Percentiles rank a stretch among this genome's conserved stretches.
Conservation (phyloP, 2,329 filamentous ascomycete genomes). For the Arthrobotrys sinensis region DNA sequence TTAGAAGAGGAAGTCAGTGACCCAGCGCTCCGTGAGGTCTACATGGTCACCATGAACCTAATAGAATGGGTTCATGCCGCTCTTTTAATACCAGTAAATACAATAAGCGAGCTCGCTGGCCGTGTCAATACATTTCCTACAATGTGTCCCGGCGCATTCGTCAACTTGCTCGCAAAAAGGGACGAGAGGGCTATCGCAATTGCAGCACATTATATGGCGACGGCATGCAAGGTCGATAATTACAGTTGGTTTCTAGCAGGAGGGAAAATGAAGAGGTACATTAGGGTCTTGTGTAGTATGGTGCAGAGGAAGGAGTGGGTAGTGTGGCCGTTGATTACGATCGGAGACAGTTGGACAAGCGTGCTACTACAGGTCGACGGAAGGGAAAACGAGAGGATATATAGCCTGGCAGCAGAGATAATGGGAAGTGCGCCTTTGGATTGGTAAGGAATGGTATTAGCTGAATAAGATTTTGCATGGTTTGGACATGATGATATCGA, state of each 20-base stretch:
- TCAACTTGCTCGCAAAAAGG: slow-evolving; percentile 34
- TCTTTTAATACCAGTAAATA: slow-evolving; percentile 28
- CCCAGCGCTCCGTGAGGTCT: slow-evolving; percentile 35
- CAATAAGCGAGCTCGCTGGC: slow-evolving; percentile 37
- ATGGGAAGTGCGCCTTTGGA: slow-evolving; percentile 11
- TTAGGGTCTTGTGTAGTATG: slow-evolving; percentile 56
- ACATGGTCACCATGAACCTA: slow-evolving; percentile 42
- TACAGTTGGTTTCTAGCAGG: slow-evolving; percentile 59
- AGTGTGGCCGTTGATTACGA: slow-evolving; percentile 59
- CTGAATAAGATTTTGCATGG: too few relatives aligned
- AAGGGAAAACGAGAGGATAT: slow-evolving; percentile 34
- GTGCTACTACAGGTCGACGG: slow-evolving; percentile 57
- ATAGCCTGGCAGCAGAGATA: slow-evolving; percentile 43
- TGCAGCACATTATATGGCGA: slow-evolving; percentile 57
- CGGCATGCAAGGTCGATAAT: slow-evolving; percentile 58
- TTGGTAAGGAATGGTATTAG: neutral
- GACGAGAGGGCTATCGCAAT: slow-evolving; percentile 58
- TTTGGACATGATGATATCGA: neutral
- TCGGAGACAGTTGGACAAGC: slow-evolving; percentile 60
- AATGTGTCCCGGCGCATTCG: slow-evolving; percentile 54
- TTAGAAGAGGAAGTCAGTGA: slow-evolving; percentile 44
- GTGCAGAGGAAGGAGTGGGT: slow-evolving; percentile 57
- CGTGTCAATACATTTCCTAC: slow-evolving; percentile 57
- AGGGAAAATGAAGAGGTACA: slow-evolving; percentile 58
- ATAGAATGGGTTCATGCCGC: slow-evolving; percentile 61